Conservation (phyloP, 2,329 filamentous ascomycete genomes). For the Penicillium sp. region DNA sequence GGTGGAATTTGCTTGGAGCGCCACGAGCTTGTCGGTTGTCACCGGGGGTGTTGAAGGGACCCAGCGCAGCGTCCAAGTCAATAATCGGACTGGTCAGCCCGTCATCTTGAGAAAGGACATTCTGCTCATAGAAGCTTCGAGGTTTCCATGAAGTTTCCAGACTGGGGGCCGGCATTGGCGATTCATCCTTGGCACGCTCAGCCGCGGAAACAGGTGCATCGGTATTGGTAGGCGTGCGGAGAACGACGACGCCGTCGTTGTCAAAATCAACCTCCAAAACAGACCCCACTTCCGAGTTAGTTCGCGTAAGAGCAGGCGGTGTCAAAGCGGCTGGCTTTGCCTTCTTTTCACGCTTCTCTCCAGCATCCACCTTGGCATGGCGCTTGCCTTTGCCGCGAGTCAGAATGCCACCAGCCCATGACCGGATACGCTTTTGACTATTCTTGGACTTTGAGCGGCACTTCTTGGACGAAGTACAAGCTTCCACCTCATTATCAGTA, state of each 20-base stretch:
- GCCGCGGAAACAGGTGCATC: slow-evolving; percentile 30
- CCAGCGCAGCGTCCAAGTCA: slow-evolving; percentile 89
- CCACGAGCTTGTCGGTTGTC: slow-evolving; percentile 40
- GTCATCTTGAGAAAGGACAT: slow-evolving; percentile 56
- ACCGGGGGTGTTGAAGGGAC: slow-evolving; percentile 76
- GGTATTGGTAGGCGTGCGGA: slow-evolving; percentile 46
- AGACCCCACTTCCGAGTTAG: slow-evolving; percentile 45
- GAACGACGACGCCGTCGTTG: slow-evolving; percentile 51
- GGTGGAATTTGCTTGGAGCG: slow-evolving; percentile 40
- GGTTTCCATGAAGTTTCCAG: slow-evolving; percentile 47
- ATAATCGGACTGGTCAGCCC: slow-evolving; percentile 73
- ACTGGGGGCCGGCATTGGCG: slow-evolving; percentile 17
- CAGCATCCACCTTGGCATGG: slow-evolving; percentile 45
- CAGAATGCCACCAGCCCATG: slow-evolving; percentile 56
- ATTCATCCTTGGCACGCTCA: slow-evolving; percentile 20
- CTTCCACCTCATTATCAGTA: slow-evolving; percentile 24
- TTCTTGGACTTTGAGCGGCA: slow-evolving; percentile 44
- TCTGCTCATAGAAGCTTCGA: slow-evolving; percentile 47
- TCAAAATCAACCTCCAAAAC: slow-evolving; percentile 51
- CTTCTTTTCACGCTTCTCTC: slow-evolving; percentile 26
- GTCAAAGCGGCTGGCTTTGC: slow-evolving; percentile 33
- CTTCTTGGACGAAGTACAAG: slow-evolving; percentile 31
- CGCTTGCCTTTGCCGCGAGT: slow-evolving; percentile 47
- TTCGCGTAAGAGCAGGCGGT: slow-evolving; percentile 45
- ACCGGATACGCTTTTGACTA: slow-evolving; percentile 74